Percentiles rank a stretch among this genome's conserved stretches.
Conservation (phyloP, 108 stramenopile genomes). For the Fistulifera pelliculosa region DNA sequence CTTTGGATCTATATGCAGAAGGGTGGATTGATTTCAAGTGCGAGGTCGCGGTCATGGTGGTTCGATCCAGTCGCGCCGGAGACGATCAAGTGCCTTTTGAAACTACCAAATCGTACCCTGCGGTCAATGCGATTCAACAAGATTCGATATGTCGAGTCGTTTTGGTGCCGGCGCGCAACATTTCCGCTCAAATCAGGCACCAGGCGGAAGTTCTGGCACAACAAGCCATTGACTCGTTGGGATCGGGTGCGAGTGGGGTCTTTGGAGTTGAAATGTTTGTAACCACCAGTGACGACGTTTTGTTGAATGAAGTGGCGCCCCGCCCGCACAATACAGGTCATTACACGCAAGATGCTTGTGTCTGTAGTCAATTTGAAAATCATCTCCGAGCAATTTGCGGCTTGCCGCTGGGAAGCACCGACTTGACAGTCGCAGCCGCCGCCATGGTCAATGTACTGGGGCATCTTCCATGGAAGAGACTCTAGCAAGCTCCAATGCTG, state of each 20-base stretch:
- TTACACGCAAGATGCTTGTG: constrained; percentile 98
- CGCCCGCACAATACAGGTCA: constrained; percentile 99
- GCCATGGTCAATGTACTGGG: constrained; percentile 90
- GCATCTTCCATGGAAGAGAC: constrained; percentile 64
- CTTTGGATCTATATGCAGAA: constrained; percentile 85
- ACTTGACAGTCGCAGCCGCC: constrained; percentile 73
- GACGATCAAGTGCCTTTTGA: constrained; percentile 16
- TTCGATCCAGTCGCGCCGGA: constrained; percentile 31
- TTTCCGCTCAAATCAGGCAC: constrained; percentile 43
- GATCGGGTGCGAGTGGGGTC: constrained; percentile 81
- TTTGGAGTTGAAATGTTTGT: constrained; percentile 98
- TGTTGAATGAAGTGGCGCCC: constrained; percentile 97
- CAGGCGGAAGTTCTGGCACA: constrained; percentile 60
- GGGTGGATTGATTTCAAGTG: constrained; percentile 89
- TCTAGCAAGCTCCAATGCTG: constrained; percentile 70
- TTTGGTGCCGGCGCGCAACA: constrained; percentile 70
- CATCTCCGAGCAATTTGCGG: constrained; percentile 91
- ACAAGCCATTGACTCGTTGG: constrained; percentile 69
- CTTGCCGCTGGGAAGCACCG: constrained; percentile 84
- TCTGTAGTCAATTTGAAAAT: constrained; percentile 95
- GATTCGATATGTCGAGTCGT: constrained; percentile 94
- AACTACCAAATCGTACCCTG: constrained; percentile 78
- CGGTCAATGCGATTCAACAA: constrained; percentile 93
- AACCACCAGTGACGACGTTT: constrained; percentile 53
- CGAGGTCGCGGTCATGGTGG: constrained; percentile 98